Conservation (phyloP, 2,329 filamentous ascomycete genomes). For the Colletotrichum sp. region DNA sequence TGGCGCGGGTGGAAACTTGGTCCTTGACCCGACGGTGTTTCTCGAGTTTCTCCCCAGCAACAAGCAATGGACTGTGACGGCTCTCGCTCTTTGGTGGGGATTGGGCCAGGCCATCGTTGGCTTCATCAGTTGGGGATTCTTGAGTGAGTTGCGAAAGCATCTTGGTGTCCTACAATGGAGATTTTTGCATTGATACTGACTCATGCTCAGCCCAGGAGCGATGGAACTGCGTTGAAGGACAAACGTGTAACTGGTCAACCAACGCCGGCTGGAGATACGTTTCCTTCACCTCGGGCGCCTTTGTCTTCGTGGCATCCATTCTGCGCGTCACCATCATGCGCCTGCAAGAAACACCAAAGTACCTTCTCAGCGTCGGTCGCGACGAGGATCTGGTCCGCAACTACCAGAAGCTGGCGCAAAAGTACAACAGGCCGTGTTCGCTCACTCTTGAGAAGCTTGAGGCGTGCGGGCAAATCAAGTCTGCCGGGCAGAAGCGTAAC, state of each 20-base stretch:
- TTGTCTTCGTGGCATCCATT: conserved; percentile 55
- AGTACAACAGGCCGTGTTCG: conserved; percentile 42
- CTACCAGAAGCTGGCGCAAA: conserved; percentile 39
- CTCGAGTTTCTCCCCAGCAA: conserved; percentile 50
- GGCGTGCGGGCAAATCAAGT: conserved; percentile 46
- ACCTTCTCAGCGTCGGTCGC: conserved; percentile 55
- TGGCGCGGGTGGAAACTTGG: conserved; percentile 67
- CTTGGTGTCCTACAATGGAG: rapidly evolving
- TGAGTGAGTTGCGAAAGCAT: conserved; percentile 34
- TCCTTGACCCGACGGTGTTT: conserved; percentile 62
- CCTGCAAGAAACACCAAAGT: conserved; percentile 65
- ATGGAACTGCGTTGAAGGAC: conserved; percentile 46
- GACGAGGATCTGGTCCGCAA: conserved; percentile 54
- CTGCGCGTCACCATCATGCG: conserved; percentile 58
- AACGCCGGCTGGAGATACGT: conserved; percentile 59
- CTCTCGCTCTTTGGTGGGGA: conserved; percentile 62
- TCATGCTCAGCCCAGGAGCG: conserved; percentile 33
- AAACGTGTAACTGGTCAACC: conserved; percentile 41
- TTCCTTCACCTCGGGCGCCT: conserved; percentile 47
- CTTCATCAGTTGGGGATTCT: conserved; percentile 54
- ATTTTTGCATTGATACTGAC: not conserved
- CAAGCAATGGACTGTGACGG: conserved; percentile 68
- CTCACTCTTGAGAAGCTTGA: conserved; percentile 46
- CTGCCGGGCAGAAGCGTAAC: conserved; percentile 32
- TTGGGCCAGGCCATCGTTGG: conserved; percentile 52